A percentile compares a stretch with the other conserved stretches of the same genome.
These are phyloP conservation scores for Kregervanrija delftensis DNA, from an alignment of 805 yeast genomes.

Conservation along the genomic window DNA sequence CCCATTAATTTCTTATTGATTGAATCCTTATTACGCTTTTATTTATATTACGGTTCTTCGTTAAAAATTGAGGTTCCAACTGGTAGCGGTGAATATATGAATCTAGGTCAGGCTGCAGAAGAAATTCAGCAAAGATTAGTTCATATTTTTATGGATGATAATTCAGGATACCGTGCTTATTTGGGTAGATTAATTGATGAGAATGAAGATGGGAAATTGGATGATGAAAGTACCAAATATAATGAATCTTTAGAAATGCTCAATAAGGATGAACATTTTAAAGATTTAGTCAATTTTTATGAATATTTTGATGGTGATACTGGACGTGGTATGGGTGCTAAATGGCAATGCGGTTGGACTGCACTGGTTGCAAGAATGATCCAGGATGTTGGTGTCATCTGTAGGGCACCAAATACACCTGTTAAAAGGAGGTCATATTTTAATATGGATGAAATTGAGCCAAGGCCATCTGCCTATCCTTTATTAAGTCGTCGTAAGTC, in stretches of 20 bases:
- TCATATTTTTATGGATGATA: conserved; percentile 64
- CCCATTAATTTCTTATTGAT: conserved; percentile 82
- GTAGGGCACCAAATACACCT: conserved; percentile 40
- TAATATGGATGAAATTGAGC: conserved; percentile 32
- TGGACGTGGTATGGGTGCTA: conserved; percentile 89
- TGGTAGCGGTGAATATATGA: conserved; percentile 69
- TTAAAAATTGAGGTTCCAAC: conserved; percentile 84
- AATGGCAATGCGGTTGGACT: conserved; percentile 97
- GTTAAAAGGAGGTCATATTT: conserved; percentile 22
- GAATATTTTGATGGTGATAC: conserved; percentile 94
- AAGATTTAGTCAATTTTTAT: conserved; percentile 69
- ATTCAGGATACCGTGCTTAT: conserved; percentile 58
- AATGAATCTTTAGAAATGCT: conserved; percentile 47
- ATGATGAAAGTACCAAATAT: conserved; percentile 43
- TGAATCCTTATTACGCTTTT: conserved; percentile 82
- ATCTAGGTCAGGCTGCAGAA: conserved; percentile 86
- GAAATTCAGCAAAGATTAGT: conserved; percentile 82
- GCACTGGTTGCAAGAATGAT: conserved; percentile 88
- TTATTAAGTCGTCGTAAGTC: conserved; percentile 55
- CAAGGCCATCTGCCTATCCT: conserved; percentile 34
- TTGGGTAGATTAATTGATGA: conserved; percentile 47
- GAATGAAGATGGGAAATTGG: conserved; percentile 28
- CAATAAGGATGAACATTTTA: conserved; percentile 61
- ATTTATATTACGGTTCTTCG: conserved; percentile 79
- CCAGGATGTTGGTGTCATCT: conserved; percentile 77